Percentiles rank a stretch among this genome's conserved stretches.
phyloP scores from a whole-genome alignment of 805 yeast species.

The Kodamaea sagamina region DNA sequence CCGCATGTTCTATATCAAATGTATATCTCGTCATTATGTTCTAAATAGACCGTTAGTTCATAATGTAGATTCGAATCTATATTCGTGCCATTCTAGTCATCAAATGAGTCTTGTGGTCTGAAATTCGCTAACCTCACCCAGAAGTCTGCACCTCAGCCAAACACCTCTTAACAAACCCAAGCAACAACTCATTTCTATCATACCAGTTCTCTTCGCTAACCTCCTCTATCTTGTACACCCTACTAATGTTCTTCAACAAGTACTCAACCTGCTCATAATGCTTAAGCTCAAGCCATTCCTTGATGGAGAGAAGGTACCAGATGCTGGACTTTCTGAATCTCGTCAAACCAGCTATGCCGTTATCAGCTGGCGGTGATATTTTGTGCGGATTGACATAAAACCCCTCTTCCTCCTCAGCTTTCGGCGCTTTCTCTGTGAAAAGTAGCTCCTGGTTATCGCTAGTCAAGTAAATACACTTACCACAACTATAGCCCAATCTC shows the following conservation, averaged over 20 bases:
- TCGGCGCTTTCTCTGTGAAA: constrained; percentile 1
- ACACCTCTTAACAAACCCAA: constrained; percentile 24
- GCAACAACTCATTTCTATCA: constrained; percentile 31
- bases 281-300: constrained; percentile 54
- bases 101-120: no score
- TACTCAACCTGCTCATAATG: constrained; percentile 27
- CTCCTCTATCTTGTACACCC: constrained; percentile 23
- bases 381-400: constrained; percentile 37
- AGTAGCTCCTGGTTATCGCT: constrained; percentile 10
- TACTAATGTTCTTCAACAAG: constrained; percentile 29
- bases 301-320: constrained; percentile 74
- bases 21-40: no score
- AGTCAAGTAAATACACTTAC: constrained; percentile 37
- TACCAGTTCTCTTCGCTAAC: constrained; percentile 30
- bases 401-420: constrained; percentile 30
- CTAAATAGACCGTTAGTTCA: no score
- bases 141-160: neutral
- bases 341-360: constrained; percentile 52
- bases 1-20: no score
- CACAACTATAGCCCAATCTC: constrained; percentile 46
- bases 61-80: no score
- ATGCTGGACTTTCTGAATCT: constrained; percentile 73
- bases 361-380: constrained; percentile 35
- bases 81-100: no score
- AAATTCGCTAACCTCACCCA: no score